Conservation (phyloP, 306 rosid genomes). For the Lathyrus sativus region DNA sequence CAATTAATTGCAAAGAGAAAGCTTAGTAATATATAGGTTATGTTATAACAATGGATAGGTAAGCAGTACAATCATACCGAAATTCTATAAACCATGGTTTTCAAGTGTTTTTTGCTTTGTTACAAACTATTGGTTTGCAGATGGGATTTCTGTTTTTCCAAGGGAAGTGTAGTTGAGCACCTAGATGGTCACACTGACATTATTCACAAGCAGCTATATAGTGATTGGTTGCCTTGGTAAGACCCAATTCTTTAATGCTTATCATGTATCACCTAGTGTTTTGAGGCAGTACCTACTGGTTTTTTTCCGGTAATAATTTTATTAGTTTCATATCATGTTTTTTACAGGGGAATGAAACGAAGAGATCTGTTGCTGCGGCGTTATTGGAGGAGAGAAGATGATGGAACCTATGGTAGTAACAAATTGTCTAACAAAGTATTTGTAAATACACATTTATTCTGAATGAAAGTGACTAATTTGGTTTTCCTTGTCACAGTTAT, state of each 20-base stretch:
- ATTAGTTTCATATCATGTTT: constrained; percentile 30
- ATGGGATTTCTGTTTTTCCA: constrained; percentile 91
- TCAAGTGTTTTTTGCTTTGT: constrained; percentile 32
- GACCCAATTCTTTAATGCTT: constrained; percentile 42
- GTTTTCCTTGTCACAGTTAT: constrained; percentile 68
- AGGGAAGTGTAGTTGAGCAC: constrained; percentile 87
- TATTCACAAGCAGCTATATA: constrained; percentile 69
- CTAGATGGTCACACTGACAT: constrained; percentile 98
- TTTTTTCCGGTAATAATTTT: constrained; percentile 11
- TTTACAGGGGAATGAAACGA: constrained; percentile 80
- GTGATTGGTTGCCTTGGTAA: constrained; percentile 96
- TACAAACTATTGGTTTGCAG: constrained; percentile 58
- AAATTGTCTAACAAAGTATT: constrained; percentile 30
- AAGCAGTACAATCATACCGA: constrained; percentile 9
- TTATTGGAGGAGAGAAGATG: constrained; percentile 99
- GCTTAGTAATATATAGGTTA: constrained; percentile 7
- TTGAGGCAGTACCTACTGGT: constrained; percentile 24
- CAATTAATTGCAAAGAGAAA: constrained; percentile 14
- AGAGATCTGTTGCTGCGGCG: constrained; percentile 93
- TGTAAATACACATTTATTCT: neutral
- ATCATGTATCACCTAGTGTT: constrained; percentile 39
- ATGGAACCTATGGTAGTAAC: constrained; percentile 88
- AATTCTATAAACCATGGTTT: constrained; percentile 24
- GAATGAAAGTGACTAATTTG: constrained; percentile 45
- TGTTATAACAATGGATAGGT: neutral